These are phyloP conservation scores for Miscanthus lutarioriparius DNA, from an alignment of 176 grass and related monocot genomes.

Conservation along the genomic window DNA sequence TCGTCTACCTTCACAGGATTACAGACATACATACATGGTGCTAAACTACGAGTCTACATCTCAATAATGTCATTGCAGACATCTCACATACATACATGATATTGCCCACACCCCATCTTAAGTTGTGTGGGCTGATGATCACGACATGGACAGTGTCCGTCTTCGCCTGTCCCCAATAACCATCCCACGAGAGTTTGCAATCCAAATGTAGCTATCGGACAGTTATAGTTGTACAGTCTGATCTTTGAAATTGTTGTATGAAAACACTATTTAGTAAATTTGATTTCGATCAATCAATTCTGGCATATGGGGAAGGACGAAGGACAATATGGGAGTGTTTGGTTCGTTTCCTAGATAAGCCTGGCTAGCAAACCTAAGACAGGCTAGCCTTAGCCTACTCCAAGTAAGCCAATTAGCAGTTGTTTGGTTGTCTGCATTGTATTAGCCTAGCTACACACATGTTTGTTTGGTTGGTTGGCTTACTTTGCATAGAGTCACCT, in stretches of 20 bases:
- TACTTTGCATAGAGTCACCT: too few species aligned
- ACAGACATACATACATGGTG: slow-evolving; percentile 12
- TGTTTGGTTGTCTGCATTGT: too few species aligned
- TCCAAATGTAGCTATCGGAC: too few species aligned
- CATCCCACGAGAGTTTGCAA: slow-evolving; percentile 9
- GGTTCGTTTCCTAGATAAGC: too few species aligned
- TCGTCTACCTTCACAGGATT: not conserved
- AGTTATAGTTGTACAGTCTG: not conserved
- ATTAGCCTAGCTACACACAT: too few species aligned
- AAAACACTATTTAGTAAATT: not conserved
- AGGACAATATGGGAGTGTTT: too few species aligned
- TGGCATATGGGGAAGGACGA: not conserved
- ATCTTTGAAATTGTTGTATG: not conserved
- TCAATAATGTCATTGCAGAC: not conserved
- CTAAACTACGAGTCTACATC: not conserved
- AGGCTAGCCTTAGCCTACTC: too few species aligned
- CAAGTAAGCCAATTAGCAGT: too few species aligned
- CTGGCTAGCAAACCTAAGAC: too few species aligned
- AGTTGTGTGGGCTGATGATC: not conserved
- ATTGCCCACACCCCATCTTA: not conserved
- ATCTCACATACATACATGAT: not conserved
- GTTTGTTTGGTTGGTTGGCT: too few species aligned
- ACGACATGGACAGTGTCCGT: not conserved
- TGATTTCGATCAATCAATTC: not conserved
- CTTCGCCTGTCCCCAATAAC: not conserved